A percentile compares a stretch with the other conserved stretches of the same genome.
phyloP scores from a whole-genome alignment of 2,329 filamentous ascomycete species.

The Apiospora koreana region DNA sequence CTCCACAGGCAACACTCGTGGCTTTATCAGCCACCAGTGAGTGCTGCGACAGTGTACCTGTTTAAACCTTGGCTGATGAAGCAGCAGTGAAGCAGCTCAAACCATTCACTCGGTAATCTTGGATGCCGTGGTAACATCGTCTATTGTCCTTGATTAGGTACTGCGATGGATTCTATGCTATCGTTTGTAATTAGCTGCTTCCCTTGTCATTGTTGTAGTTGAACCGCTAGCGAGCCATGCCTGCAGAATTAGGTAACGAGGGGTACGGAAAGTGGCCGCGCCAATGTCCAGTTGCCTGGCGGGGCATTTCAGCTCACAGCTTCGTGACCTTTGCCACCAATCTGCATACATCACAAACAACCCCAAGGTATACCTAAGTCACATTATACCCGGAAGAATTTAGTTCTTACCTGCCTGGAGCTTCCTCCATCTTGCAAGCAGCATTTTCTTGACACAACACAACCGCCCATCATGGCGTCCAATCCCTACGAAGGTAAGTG shows the following conservation, averaged over 20 bases:
- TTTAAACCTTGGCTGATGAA: too few species aligned
- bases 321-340: not conserved
- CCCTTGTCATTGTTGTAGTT: too few species aligned
- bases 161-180: not conserved
- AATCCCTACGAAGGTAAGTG: slow-evolving; percentile 36
- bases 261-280: slow-evolving; percentile 1
- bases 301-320: not conserved
- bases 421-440: not conserved
- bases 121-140: too few species aligned
- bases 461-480: slow-evolving; percentile 28
- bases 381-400: too few species aligned
- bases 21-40: not conserved
- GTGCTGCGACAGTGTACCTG: too few species aligned
- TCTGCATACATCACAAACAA: not conserved
- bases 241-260: not conserved
- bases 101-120: too few species aligned
- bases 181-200: not conserved
- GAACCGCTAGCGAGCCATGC: too few species aligned
- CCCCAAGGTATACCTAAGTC: not conserved
- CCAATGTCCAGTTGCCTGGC: not conserved
- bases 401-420: not conserved
- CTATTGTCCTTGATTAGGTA: too few species aligned
- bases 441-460: not conserved
- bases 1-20: not conserved
- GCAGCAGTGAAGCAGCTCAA: too few species aligned